Evolutionary conservation across 768 basidiomycete genomes (phyloP).

Genomic region (Exsudoporus frostii): DNA sequence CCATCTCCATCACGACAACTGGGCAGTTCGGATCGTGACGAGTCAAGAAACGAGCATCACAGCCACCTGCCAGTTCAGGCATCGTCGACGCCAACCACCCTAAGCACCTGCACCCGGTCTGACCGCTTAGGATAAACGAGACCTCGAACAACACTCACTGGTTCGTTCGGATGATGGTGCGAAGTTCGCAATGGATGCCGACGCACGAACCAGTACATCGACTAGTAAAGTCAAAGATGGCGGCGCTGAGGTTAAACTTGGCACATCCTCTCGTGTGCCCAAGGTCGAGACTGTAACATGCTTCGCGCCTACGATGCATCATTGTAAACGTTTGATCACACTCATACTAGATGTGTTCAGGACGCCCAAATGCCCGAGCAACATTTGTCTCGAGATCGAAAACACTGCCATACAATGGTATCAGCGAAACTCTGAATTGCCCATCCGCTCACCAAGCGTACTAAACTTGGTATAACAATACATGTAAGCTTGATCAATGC

Average conservation of each 20-base stretch:
- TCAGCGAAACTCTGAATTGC: background rate
- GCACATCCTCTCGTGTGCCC: background rate
- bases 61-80: too few relatives aligned
- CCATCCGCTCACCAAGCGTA: background rate
- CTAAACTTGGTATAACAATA: background rate
- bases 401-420: background rate
- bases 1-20: too few relatives aligned
- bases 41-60: too few relatives aligned
- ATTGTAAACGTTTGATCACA: background rate
- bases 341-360: too few relatives aligned
- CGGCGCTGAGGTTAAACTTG: background rate
- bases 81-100: too few relatives aligned
- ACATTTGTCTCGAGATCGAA: background rate
- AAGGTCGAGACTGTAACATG: too few relatives aligned
- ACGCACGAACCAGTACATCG: background rate
- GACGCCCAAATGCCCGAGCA: background rate
- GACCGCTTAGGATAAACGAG: too few relatives aligned
- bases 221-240: background rate
- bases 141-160: too few relatives aligned
- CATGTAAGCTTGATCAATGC: background rate
- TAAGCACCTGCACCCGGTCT: too few relatives aligned
- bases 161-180: background rate
- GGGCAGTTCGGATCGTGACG: too few relatives aligned
- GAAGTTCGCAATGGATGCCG: background rate
- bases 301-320: background rate